These are phyloP conservation scores for Blattamonas nauphoetae DNA, from an alignment of 78 protist species.

Conservation along the genomic window DNA sequence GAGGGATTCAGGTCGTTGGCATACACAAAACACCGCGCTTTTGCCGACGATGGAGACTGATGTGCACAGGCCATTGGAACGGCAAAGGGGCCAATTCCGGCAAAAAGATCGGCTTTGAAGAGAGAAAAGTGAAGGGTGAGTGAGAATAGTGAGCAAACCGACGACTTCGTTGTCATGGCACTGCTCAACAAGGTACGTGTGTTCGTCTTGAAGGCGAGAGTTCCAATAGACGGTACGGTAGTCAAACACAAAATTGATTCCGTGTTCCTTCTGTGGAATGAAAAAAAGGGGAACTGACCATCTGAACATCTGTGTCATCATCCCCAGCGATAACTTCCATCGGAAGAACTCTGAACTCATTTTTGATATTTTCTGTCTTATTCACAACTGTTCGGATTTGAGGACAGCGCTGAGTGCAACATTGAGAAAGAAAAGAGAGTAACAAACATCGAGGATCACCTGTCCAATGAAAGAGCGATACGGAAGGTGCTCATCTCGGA, in stretches of 20 bases:
- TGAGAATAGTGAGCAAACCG: neutral
- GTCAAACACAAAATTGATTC: constrained; percentile 63
- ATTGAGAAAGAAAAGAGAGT: neutral
- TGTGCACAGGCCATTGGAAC: constrained; percentile 26
- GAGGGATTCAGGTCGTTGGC: constrained; percentile 91
- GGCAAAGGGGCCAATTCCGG: constrained; percentile 94
- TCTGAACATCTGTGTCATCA: constrained; percentile 25
- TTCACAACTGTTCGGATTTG: constrained; percentile 76
- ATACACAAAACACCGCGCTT: constrained; percentile 41
- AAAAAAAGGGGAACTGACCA: constrained; percentile 15
- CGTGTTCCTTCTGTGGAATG: constrained; percentile 44
- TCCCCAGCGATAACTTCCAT: constrained; percentile 84
- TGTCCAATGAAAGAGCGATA: constrained; percentile 71
- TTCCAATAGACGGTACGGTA: constrained; percentile 88
- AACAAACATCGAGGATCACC: constrained; percentile 48
- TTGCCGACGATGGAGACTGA: constrained; percentile 52
- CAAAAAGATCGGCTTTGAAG: constrained; percentile 55
- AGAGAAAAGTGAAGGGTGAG: neutral
- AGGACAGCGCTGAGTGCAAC: neutral
- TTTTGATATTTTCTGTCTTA: constrained; percentile 60
- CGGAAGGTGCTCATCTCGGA: constrained; percentile 60
- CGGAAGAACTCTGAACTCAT: constrained; percentile 72
- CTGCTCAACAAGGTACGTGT: constrained; percentile 49
- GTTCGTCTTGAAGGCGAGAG: constrained; percentile 72
- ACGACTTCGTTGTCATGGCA: constrained; percentile 37